Evolutionary conservation across 2,329 filamentous ascomycete species (phyloP), one percentile per base, ranked within the genome.

Genomic region (Colletotrichum magnum): DNA sequence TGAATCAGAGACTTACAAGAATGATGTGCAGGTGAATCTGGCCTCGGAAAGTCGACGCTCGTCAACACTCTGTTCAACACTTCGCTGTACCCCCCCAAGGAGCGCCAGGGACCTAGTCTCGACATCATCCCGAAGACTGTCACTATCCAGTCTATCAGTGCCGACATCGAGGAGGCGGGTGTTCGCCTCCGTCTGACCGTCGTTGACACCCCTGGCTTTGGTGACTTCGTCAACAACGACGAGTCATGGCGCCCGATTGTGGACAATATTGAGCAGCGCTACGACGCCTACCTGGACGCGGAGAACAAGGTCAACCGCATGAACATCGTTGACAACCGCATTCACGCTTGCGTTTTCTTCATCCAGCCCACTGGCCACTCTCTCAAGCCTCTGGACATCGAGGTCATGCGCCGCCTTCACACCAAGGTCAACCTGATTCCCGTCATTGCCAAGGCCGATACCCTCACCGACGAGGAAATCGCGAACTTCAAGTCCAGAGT

Each of bases 291-390:
- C 83, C 89, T 99, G 69, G 96, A 99, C 84, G 95, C 96, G 53
- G 96, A 99, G 89, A 99, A 99, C 91, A 99, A 98, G 90, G 94
- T 99, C 82, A 99, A 99, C 88, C 94, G 96, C 78, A 97, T 98
- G 92, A 99, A 99, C 89, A 98, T 98, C 82, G 93, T 99, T 72
- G 96, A 99, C 86, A 99, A 98, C 89, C 93, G 96, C 77, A 97
- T 99, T 73, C 96, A 99, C 78, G 96, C 96, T 65, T 98, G 97
- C 78, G 96, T 99, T 72, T 99, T 98, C 90, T 99, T 99, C 87
- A 98, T 99, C 77, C 95, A 99, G 86, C 96, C 96, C 74, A 99
- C 96, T 39, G 96, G 96, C 71, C 96, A 99, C 88, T 97, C 96
- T 41, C 87, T 99, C 79, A 99, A 99, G 91, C 96, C 96, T 72